Base-by-base conservation (phyloP, 2,329 filamentous ascomycete species). In the Pseudopithomyces chartarum region DNA sequence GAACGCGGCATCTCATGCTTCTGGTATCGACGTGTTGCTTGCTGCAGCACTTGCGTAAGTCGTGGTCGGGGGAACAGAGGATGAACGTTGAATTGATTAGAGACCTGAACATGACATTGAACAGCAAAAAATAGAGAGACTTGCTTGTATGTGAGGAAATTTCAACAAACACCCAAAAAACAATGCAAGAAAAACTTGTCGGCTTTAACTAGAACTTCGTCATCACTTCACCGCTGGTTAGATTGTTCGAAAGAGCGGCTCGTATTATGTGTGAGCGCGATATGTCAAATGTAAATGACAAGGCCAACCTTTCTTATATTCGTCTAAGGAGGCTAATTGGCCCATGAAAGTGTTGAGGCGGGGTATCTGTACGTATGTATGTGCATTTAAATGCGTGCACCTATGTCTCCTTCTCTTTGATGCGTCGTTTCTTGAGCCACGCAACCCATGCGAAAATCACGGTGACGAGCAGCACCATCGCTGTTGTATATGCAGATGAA, bases 21-120 rank as follows among this genome's bases (percentile, higher is more conserved):
- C 83, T 22, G 87, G 85, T 0, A 74, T 90, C 64, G 87, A 90
- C 74, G 82, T 81, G n/a, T 72, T 90, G 19, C 84, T 90, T 53
- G 87, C 85, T 48, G 73, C 72, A 38, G 66, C 64, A 44, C 58
- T 55, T 17, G 43, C 45, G 34, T 61, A 54, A 20, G 32, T 38
- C 12, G 6, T 23, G 23, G n/a, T 12, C 22, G 42, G n/a, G 13
- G 20, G 10, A 13, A 34, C 23, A n/a, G n/a, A n/a, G n/a, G n/a
- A n/a, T n/a, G n/a, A n/a, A n/a, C n/a, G n/a, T n/a, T n/a, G n/a
- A n/a, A n/a, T 19, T 7, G 45, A 10, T 12, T 51, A 20, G 55
- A 29, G 47, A n/a, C n/a, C 15, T 13, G 42, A 26, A n/a, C n/a
- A n/a, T n/a, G n/a, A n/a, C n/a, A n/a, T n/a, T n/a, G n/a, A n/a